A percentile compares a stretch with the other conserved stretches of the same genome.
Conservation (phyloP, 768 basidiomycete genomes). For the Arthromyces matolae region DNA sequence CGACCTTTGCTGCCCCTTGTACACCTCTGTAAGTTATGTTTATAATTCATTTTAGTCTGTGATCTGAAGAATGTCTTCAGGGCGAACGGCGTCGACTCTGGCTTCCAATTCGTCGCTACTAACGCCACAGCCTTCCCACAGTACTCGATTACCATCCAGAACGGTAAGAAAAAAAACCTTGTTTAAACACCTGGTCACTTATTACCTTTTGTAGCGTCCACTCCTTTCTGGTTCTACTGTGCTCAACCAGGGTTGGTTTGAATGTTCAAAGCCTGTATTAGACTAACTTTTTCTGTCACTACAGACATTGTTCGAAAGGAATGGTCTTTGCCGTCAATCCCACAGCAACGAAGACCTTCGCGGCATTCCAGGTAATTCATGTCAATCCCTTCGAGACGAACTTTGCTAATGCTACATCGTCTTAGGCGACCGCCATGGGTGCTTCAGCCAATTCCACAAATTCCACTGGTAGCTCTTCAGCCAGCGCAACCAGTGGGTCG, state of each 20-base stretch:
- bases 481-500: conserved; percentile 11
- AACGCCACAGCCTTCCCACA: conserved; percentile 32
- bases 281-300: conserved; percentile 10
- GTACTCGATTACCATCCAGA: conserved; percentile 33
- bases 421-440: conserved; percentile 25
- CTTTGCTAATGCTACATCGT: conserved; percentile 28
- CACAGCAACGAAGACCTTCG: conserved; percentile 40
- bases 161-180: conserved; percentile 16
- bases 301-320: conserved; percentile 43
- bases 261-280: no score
- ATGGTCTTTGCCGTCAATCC: conserved; percentile 60
- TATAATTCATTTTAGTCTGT: background rate
- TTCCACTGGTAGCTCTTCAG: conserved; percentile 1
- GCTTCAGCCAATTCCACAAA: conserved; percentile 4
- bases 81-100: conserved; percentile 41
- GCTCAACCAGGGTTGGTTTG: conserved; percentile 35
- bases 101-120: conserved; percentile 37
- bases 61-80: background rate
- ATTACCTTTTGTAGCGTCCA: conserved; percentile 19
- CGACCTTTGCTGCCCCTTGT: conserved; percentile 37
- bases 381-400: background rate
- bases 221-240: conserved; percentile 57
- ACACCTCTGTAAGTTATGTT: conserved; percentile 20
- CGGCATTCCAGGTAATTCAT: conserved; percentile 14
- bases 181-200: background rate